Evolutionary conservation across 1,284 basidiomycete species (phyloP), one percentile per base, ranked within the genome.

Genomic region (Thecaphora thlaspeos): DNA sequence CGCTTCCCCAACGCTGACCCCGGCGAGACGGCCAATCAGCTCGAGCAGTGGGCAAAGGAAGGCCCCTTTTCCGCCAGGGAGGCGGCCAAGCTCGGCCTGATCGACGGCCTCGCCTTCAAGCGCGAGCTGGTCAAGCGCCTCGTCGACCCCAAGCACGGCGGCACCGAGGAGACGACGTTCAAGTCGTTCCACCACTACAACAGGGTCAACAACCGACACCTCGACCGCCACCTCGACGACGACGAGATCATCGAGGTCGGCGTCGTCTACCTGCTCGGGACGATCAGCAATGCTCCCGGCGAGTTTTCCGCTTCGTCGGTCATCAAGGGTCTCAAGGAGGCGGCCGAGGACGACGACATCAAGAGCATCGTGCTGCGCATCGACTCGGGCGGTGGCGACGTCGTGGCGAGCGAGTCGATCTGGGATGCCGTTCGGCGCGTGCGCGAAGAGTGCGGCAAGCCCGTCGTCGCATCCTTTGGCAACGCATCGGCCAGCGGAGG

Each of bases 341-440:
- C 79, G 0, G 79, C 68, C 4, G 75, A 79, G 45, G 75, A 80
- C 66, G 68, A 77, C 7, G 59, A 73, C 22, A 72, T 81, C 51
- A 73, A 73, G 28, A 74, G 75, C 0, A 76, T 81, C 39, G 76
- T 81, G 11, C 60, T 81, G 11, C 71, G 80, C 12, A 78, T 81
- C 59, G 80, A 81, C 51, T 78, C 77, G 17, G 80, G 80, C 0
- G 80, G 80, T 15, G 80, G 80, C 30, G 77, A 78, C 17, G 80
- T 81, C 7, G 75, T 80, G 21, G 78, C 79, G 19, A 72, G 67
- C 44, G 80, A 81, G 46, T 75, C 76, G 18, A 79, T 81, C 47
- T 80, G 79, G 75, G 79, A 75, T 23, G 80, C 80, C 12, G 75
- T 81, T 3, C 60, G 68, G 15, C 74, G 77, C 18, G 54, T 80